These are phyloP conservation scores for Ambrosia artemisiifolia DNA, from an alignment of 129 eudicot species.

Conservation along the genomic window DNA sequence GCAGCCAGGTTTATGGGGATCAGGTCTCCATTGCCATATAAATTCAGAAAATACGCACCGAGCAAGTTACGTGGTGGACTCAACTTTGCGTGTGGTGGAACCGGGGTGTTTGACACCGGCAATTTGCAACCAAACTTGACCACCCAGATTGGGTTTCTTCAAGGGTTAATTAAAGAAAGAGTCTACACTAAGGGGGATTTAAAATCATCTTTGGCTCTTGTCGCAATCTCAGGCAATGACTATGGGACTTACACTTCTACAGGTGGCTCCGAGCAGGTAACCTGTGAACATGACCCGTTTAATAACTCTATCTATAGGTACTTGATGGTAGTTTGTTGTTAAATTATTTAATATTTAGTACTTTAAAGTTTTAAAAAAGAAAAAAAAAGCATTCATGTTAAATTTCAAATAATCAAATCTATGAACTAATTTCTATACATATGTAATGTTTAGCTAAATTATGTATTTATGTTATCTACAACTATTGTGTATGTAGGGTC, in stretches of 20 bases:
- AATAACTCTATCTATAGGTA: background rate
- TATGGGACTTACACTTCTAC: slow-evolving; percentile 32
- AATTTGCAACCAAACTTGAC: slow-evolving; percentile 65
- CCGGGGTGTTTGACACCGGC: slow-evolving; percentile 66
- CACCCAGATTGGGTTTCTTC: slow-evolving; percentile 56
- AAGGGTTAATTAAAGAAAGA: slow-evolving; percentile 34
- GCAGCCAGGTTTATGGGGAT: slow-evolving; percentile 65
- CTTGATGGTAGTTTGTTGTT: background rate
- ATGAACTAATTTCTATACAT: background rate
- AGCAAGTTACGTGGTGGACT: slow-evolving; percentile 38
- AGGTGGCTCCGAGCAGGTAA: slow-evolving; percentile 58
- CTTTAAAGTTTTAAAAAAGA: no score
- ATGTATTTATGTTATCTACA: background rate
- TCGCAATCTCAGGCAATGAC: slow-evolving; percentile 74
- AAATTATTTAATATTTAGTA: no score
- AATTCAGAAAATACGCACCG: slow-evolving; percentile 38
- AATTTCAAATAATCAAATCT: no score
- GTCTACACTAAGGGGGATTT: slow-evolving; percentile 48
- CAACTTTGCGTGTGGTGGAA: slow-evolving; percentile 82
- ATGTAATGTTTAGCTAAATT: background rate
- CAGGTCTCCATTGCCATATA: slow-evolving; percentile 63
- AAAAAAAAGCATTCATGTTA: no score
- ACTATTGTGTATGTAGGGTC: slow-evolving; percentile 30
- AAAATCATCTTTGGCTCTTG: slow-evolving; percentile 60
- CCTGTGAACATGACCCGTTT: no score